phyloP scores from a whole-genome alignment of 768 basidiomycete species.

The Suillus sp. region DNA sequence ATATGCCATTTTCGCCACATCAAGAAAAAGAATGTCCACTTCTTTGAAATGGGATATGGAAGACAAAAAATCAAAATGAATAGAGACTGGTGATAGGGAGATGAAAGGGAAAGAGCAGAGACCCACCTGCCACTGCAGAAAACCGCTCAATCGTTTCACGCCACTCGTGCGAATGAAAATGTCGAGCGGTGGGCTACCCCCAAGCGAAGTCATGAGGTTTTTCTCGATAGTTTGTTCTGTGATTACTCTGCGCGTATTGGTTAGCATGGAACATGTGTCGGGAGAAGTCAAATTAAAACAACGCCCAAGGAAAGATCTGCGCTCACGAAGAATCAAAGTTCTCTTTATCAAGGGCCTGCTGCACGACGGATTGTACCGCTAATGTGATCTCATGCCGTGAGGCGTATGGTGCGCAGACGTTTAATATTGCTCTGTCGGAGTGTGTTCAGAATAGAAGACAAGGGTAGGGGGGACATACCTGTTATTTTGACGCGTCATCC shows the following conservation, averaged over 20 bases:
- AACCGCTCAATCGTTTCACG: conserved; percentile 87
- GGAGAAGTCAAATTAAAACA: conserved; percentile 7
- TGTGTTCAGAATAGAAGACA: conserved; percentile 5
- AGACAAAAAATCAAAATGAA: conserved; percentile 26
- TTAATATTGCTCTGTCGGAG: conserved; percentile 72
- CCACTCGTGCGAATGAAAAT: conserved; percentile 91
- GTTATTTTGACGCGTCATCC: conserved; percentile 71
- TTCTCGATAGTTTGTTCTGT: conserved; percentile 34
- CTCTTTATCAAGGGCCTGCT: conserved; percentile 35
- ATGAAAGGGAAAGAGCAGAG: conserved; percentile 6
- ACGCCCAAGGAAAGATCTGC: background rate
- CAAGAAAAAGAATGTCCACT: conserved; percentile 44
- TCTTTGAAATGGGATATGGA: conserved; percentile 39
- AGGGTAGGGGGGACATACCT: conserved; percentile 45
- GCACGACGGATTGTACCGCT: conserved; percentile 52
- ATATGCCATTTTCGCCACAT: conserved; percentile 11
- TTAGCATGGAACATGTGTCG: background rate
- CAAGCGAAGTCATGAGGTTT: conserved; percentile 65
- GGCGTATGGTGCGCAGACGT: conserved; percentile 91
- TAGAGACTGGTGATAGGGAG: background rate
- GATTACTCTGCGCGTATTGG: background rate
- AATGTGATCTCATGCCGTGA: conserved; percentile 90
- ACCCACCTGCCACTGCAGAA: conserved; percentile 92
- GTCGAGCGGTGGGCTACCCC: conserved; percentile 79
- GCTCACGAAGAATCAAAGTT: conserved; percentile 31